Conservation (phyloP, 768 basidiomycete species). For the Sistotremastrum niveocremeum region DNA sequence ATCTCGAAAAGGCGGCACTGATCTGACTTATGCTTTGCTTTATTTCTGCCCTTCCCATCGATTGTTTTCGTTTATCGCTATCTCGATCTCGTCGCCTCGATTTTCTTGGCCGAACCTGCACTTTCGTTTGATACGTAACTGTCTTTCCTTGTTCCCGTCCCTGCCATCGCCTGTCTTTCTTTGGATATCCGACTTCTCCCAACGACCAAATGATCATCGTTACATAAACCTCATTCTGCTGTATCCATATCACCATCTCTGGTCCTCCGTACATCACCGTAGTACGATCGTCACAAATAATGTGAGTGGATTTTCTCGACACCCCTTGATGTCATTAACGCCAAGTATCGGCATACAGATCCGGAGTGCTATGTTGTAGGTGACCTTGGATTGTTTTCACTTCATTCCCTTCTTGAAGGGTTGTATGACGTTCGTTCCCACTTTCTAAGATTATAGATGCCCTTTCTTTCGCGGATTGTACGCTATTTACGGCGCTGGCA, state of each 20-base stretch:
- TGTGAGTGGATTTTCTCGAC: conserved; percentile 29
- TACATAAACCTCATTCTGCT: conserved; percentile 3
- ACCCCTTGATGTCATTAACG: too few species aligned
- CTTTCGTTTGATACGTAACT: not conserved
- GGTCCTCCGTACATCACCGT: conserved; percentile 3
- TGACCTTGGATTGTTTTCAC: too few species aligned
- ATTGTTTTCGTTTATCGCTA: not conserved
- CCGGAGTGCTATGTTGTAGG: too few species aligned
- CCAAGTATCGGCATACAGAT: too few species aligned
- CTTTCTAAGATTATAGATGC: too few species aligned
- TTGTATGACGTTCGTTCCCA: too few species aligned
- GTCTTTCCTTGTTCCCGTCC: not conserved
- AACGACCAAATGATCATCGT: conserved; percentile 3
- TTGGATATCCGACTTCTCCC: conserved; percentile 1
- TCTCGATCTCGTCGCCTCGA: not conserved
- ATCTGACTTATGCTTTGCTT: conserved; percentile 27
- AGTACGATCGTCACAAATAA: conserved; percentile 60
- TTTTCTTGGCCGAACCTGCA: not conserved
- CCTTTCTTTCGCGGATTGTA: too few species aligned
- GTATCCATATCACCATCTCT: conserved; percentile 6
- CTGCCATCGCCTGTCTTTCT: conserved; percentile 6
- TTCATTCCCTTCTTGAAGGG: too few species aligned
- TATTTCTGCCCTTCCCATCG: conserved; percentile 4
- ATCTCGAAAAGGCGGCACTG: conserved; percentile 51
- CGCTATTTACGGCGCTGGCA: too few species aligned